Percentiles rank a stretch among this genome's conserved stretches.
Evolutionary conservation across 2,329 filamentous ascomycete species (phyloP).

Genomic region (Neoscytalidium dimidiatum): DNA sequence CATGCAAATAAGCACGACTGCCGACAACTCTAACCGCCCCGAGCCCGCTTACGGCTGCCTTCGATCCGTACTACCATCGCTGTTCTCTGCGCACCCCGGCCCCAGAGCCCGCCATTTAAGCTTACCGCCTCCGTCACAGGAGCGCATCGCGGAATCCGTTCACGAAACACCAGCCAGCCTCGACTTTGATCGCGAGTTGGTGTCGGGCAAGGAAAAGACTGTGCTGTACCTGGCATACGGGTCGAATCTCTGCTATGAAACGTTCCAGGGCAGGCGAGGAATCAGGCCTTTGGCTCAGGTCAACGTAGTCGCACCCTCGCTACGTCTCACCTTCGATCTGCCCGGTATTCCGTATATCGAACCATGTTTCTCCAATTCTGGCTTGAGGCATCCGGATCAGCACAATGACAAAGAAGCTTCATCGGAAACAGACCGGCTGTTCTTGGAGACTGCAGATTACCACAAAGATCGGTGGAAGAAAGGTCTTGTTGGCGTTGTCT

Average conservation of each 20-base stretch:
- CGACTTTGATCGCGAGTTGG: background rate
- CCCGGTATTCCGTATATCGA: conserved; percentile 83
- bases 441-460: conserved; percentile 34
- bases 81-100: background rate
- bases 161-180: background rate
- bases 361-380: conserved; percentile 88
- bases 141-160: background rate
- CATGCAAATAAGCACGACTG: background rate
- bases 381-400: conserved; percentile 53
- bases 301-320: conserved; percentile 77
- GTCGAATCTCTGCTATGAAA: conserved; percentile 80
- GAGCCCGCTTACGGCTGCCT: background rate
- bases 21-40: background rate
- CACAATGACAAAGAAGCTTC: conserved; percentile 26
- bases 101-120: background rate
- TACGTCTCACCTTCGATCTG: conserved; percentile 81
- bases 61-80: background rate
- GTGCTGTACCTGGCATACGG: conserved; percentile 69
- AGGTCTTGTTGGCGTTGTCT: conserved; percentile 88
- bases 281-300: conserved; percentile 80
- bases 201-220: conserved; percentile 27
- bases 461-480: conserved; percentile 71
- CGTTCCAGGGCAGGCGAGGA: conserved; percentile 74
- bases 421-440: conserved; percentile 31
- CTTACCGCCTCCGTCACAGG: background rate